phyloP scores from a whole-genome alignment of 192 early-diverging fungal genomes.

The Umbelopsis sp. region DNA sequence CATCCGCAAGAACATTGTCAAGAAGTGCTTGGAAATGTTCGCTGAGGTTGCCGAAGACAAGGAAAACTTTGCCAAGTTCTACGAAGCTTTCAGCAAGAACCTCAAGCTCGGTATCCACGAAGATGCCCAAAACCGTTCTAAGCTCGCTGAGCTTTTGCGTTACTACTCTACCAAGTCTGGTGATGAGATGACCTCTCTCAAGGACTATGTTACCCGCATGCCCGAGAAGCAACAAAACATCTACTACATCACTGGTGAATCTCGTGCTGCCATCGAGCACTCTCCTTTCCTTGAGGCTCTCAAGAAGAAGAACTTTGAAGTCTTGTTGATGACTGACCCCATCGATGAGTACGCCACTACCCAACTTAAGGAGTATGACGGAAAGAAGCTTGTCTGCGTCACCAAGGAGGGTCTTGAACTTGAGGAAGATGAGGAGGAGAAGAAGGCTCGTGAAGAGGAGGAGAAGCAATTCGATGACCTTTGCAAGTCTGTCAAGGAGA shows the following conservation, averaged over 20 bases:
- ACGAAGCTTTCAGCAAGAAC: slow-evolving; percentile 99
- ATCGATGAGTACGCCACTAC: slow-evolving; percentile 99
- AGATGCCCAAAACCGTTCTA: slow-evolving; percentile 95
- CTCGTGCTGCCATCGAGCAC: slow-evolving; percentile 90
- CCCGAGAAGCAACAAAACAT: slow-evolving; percentile 99
- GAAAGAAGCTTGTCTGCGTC: slow-evolving; percentile 97
- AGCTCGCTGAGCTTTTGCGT: slow-evolving; percentile 96
- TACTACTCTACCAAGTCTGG: slow-evolving; percentile 99
- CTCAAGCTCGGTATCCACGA: slow-evolving; percentile 99
- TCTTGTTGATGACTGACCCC: slow-evolving; percentile 98
- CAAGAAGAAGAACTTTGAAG: slow-evolving; percentile 99
- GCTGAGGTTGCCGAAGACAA: slow-evolving; percentile 96
- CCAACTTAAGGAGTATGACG: slow-evolving; percentile 99
- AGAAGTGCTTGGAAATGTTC: slow-evolving; percentile 99
- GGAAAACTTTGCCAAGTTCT: slow-evolving; percentile 99
- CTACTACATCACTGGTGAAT: slow-evolving; percentile 99
- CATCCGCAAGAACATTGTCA: slow-evolving; percentile 99
- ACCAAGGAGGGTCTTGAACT: slow-evolving; percentile 99
- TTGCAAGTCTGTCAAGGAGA: slow-evolving; percentile 94
- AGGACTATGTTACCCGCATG: slow-evolving; percentile 99
- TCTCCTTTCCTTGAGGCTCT: slow-evolving; percentile 98
- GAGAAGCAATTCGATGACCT: slow-evolving; percentile 89
- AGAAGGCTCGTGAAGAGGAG: slow-evolving; percentile 92
- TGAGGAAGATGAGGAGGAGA: slow-evolving; percentile 98
- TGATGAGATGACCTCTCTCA: slow-evolving; percentile 96